Evolutionary conservation across 345 rosid genomes (phyloP).

Genomic region (Euphorbia peplus): DNA sequence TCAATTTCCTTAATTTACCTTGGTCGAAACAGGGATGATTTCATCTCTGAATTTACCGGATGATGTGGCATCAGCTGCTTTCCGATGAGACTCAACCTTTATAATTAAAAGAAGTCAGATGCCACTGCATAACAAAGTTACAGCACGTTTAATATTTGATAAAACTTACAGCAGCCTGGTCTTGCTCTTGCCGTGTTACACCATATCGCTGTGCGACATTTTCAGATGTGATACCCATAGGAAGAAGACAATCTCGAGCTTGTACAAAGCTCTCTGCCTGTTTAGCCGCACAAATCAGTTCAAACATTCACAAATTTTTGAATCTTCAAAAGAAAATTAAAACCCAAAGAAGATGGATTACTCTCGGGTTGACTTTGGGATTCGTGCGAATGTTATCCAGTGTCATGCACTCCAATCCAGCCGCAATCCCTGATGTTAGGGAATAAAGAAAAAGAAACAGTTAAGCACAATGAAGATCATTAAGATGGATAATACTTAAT

Average conservation of each 20-base stretch:
- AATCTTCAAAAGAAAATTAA: neutral
- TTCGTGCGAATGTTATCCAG: slow-evolving; percentile 29
- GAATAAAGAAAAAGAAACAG: slow-evolving; percentile 10
- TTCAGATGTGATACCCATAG: slow-evolving; percentile 96
- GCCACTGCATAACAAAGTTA: slow-evolving; percentile 9
- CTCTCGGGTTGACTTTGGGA: slow-evolving; percentile 57
- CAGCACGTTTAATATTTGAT: neutral
- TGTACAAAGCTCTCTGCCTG: slow-evolving; percentile 60
- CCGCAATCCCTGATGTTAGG: slow-evolving; percentile 63
- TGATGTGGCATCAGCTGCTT: slow-evolving; percentile 81
- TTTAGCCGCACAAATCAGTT: slow-evolving; percentile 10
- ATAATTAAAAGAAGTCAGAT: slow-evolving; percentile 20
- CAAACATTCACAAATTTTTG: slow-evolving; percentile 7
- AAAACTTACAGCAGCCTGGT: slow-evolving; percentile 72
- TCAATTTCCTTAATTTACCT: slow-evolving; percentile 39
- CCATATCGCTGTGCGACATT: slow-evolving; percentile 83
- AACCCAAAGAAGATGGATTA: slow-evolving; percentile 20
- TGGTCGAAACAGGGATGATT: slow-evolving; percentile 74
- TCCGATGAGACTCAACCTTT: slow-evolving; percentile 91
- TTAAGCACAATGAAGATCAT: slow-evolving; percentile 6
- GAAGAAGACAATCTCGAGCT: slow-evolving; percentile 92
- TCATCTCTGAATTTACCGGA: slow-evolving; percentile 91
- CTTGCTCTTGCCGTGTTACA: slow-evolving; percentile 84
- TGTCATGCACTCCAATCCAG: slow-evolving; percentile 92
- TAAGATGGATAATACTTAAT: neutral